Evolutionary conservation across 306 rosid genomes (phyloP), one percentile per base, ranked within the genome.

Genomic region (Rosa lucieae): DNA sequence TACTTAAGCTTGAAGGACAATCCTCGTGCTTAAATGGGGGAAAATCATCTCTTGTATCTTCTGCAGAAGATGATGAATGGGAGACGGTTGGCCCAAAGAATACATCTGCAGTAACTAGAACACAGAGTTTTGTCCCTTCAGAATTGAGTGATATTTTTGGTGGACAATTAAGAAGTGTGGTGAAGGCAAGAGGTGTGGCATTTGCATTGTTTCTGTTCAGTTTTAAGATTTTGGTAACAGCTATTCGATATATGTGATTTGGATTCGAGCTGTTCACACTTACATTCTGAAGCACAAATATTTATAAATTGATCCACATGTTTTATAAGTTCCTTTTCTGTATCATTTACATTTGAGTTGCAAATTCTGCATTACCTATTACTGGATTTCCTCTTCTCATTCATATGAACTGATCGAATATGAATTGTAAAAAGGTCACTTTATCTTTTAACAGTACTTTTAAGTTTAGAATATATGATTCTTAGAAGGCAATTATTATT

Each of bases 51-150:
- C 62, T 96, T 35, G 89, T 96, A 84, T 90, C 96, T 79, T 91
- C 93, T 43, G 85, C 82, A 18, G 99, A 96, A 77, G 97, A 90
- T 53, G 99, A 96, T 87, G 98, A 89, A 81, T 96, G 99, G 99
- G 99, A 91, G 84, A 96, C 96, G 17, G 98, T 96, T 67, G 99
- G 98, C 46, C 96, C 89, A 32, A 96, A 91, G 86, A 96, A 93
- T 87, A 96, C 84, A 80, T 91, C 98, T 84, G 98, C 99, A 53
- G 96, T 96, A 43, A 96, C 97, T 78, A 90, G 99, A 87, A 90
- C 96, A 53, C 99, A 96, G 75, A 85, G 91, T 70, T 89, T 93
- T 84, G 87, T 84, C 74, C 94, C 96, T 51, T 96, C 99, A 53
- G 92, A 91, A 29, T 73, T 96, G 73, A 93, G 91, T 81, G 86